phyloP scores from a whole-genome alignment of 192 early-diverging fungal species.

The Lobosporangium transversale region DNA sequence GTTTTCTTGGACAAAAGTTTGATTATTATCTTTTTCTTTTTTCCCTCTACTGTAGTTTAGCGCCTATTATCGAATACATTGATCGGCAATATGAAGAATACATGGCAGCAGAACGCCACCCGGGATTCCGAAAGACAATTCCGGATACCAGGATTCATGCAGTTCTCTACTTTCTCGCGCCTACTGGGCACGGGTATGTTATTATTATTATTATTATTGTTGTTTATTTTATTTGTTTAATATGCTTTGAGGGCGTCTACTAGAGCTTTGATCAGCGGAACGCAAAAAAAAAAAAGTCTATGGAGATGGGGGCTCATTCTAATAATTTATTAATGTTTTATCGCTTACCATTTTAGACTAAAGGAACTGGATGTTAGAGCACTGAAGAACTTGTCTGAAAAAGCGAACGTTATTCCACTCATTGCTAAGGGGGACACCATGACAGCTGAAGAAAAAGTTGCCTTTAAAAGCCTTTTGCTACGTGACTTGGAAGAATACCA shows the following conservation, averaged over 20 bases:
- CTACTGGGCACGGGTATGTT: conserved; percentile 86
- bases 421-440: conserved; percentile 84
- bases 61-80: conserved; percentile 92
- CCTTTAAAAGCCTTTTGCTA: conserved; percentile 73
- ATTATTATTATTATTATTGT: not conserved
- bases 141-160: conserved; percentile 94
- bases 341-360: conserved; percentile 24
- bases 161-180: conserved; percentile 95
- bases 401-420: conserved; percentile 83
- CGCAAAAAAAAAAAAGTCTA: conserved; percentile 6
- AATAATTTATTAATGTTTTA: too few species aligned
- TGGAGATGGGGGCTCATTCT: not conserved
- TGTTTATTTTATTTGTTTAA: not conserved
- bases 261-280: not conserved
- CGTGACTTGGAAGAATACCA: conserved; percentile 70
- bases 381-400: conserved; percentile 70
- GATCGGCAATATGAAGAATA: conserved; percentile 94
- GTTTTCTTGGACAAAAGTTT: too few species aligned
- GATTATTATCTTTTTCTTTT: too few species aligned
- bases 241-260: not conserved
- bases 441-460: conserved; percentile 66
- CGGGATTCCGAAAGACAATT: conserved; percentile 72
- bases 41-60: conserved; percentile 78
- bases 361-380: conserved; percentile 68
- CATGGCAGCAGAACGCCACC: conserved; percentile 82